Evolutionary conservation across 2,329 filamentous ascomycete genomes (phyloP).

Genomic region (Dactylellina cionopaga): DNA sequence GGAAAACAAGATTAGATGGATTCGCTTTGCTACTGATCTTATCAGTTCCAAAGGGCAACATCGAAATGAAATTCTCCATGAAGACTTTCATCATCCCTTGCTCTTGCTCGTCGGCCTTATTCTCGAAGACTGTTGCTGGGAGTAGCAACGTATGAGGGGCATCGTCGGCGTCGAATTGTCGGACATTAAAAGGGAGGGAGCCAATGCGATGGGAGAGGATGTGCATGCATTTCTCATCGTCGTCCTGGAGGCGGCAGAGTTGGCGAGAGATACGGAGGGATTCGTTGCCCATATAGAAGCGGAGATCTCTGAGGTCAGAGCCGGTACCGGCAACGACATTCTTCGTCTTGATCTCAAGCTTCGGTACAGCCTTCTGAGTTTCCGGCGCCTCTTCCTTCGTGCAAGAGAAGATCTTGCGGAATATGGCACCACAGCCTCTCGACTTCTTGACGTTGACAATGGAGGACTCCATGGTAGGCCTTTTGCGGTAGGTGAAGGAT

Average conservation of each 20-base stretch:
- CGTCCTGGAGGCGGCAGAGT: constrained; percentile 36
- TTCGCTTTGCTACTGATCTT: constrained; percentile 56
- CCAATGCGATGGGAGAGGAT: constrained; percentile 33
- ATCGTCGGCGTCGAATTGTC: constrained; percentile 41
- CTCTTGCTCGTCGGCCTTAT: constrained; percentile 37
- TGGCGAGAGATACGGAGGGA: constrained; percentile 37
- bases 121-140: constrained; percentile 40
- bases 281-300: constrained; percentile 36
- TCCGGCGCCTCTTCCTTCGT: background rate
- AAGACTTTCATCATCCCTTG: constrained; percentile 42
- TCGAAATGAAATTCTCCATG: constrained; percentile 54
- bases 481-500: background rate
- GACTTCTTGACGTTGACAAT: background rate
- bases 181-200: constrained; percentile 38
- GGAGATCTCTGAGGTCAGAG: constrained; percentile 29
- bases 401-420: constrained; percentile 39
- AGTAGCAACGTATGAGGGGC: constrained; percentile 53
- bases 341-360: constrained; percentile 13
- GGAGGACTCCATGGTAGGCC: constrained; percentile 7
- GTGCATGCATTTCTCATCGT: constrained; percentile 35
- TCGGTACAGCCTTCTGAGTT: background rate
- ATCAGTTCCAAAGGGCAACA: constrained; percentile 54
- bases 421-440: constrained; percentile 9
- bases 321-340: constrained; percentile 13
- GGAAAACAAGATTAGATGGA: constrained; percentile 55